Evolutionary conservation across 1,284 basidiomycete genomes (phyloP), one percentile per base, ranked within the genome.

Genomic region (Heimioporus retisporus): DNA sequence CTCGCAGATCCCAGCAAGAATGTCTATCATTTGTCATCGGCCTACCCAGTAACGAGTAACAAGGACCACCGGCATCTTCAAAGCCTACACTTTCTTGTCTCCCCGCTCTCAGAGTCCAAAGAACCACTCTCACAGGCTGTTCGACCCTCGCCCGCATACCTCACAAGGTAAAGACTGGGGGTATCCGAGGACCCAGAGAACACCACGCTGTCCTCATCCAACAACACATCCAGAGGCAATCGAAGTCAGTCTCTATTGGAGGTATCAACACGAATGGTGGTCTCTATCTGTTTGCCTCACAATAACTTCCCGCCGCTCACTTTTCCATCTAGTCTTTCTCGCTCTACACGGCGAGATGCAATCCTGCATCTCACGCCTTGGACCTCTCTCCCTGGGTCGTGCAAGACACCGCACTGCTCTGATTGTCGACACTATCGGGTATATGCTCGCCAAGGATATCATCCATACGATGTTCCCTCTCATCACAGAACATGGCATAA

Each of bases 311-410:
- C 28, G 28, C 28, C 60, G 19, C 67, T 69, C 58, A 69, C 42
- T 1, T 42, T 6, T 1, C 16, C 35, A 40, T 67, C 65, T 73
- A 97, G 96, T 96, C 81, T 98, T 97, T 78, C 85, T 96, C 19
- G 95, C 94, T 0, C 84, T 86, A n/a, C 96, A 97, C 76, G 96
- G 96, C 48, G 96, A 98, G 78, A 86, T 98, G 72, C 91, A 97
- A 68, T 86, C 89, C 0, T 84, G 90, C 66, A 93, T 98, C 75
- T 91, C 91, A 19, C 85, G 87, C 50, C 81, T 93, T 65, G 97
- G 96, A 14, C 98, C 96, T 0, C 83, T 98, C 46, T 95, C 94
- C 21, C 77, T 92, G 21, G 74, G 81, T 6, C 96, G 93, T 65
- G 85, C 93, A 0, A 86, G 90, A 46, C 94, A 94, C 79, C 98